Base-by-base conservation (phyloP, 192 early-diverging fungal species). In the Oehlia diaphana region DNA sequence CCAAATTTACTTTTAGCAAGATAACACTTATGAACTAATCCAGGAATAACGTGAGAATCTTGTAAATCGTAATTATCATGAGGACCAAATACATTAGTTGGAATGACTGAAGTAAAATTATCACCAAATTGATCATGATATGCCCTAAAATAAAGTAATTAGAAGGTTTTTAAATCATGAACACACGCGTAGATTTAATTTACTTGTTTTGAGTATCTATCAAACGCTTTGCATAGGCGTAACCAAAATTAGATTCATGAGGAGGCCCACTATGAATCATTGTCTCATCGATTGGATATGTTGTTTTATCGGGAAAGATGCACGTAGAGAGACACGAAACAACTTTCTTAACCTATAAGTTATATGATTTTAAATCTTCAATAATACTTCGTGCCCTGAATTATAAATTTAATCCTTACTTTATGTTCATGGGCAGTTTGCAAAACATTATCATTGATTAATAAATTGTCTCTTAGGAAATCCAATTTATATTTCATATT, bases 241-340 rank as follows among this genome's bases (percentile, higher is more conserved):
- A 95, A 19, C 93, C 94, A 83, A 89, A 94, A 87, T 95, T 95
- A 37, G 90, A 92, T 14, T 89, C 86, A 73, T 95, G 94, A 50
- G 94, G 94, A 69, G 93, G 92, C 39, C 94, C 94, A 61, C 88
- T 85, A 83, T 95, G 94, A 63, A 95, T 87, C 94, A 95, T 95
- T 68, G 90, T 92, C 83, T 95, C 94, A 74, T 94, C 92, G 82
- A 95, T 94, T 66, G 94, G 94, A 78, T 95, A 95, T 9, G 88
- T 83, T 39, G 94, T 94, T 78, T 94, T 92, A 83, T 94, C 92
- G 39, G 94, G 94, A 84, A 95, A 95, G 62, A 95, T 89, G 84
- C 94, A 95, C 26, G 94, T 95, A 1, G 93, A 94, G 63, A 95
- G 89, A 82, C 94, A 95, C 1, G 94, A 95, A 23, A 95, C 92